These are phyloP conservation scores for Beauveria australis DNA, from an alignment of 2,329 filamentous ascomycete species.

Conservation along the genomic window DNA sequence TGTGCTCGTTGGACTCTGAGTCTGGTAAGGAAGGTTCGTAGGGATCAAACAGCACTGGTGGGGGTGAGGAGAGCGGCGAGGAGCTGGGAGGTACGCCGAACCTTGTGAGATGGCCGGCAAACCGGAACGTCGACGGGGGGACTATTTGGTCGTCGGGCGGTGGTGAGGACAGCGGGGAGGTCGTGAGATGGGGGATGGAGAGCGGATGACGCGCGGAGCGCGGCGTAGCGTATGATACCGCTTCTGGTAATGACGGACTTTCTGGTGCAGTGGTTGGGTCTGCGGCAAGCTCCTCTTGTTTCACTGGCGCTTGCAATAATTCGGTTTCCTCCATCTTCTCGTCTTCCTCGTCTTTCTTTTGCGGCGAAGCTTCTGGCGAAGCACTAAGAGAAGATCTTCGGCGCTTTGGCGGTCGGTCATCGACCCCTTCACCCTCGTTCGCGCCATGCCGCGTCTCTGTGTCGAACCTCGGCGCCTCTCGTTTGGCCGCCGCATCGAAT, in stretches of 20 bases:
- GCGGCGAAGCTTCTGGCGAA: slow-evolving; percentile 1
- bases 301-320: neutral
- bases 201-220: slow-evolving; percentile 11
- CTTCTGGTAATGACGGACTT: slow-evolving; percentile 6
- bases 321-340: neutral
- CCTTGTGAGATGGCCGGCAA: slow-evolving; percentile 16
- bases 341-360: neutral
- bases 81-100: slow-evolving; percentile 30
- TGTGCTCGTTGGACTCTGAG: slow-evolving; percentile 25
- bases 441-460: slow-evolving; percentile 16
- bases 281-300: neutral
- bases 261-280: neutral
- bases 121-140: slow-evolving; percentile 19
- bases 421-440: slow-evolving; percentile 13
- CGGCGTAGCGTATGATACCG: slow-evolving; percentile 11
- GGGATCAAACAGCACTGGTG: slow-evolving; percentile 43
- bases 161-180: slow-evolving; percentile 32
- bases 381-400: neutral
- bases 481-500: slow-evolving; percentile 45
- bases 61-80: slow-evolving; percentile 51
- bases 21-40: slow-evolving; percentile 32
- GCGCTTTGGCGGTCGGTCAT: slow-evolving; percentile 11
- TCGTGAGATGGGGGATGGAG: slow-evolving; percentile 17
- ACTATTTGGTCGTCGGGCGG: slow-evolving; percentile 24
- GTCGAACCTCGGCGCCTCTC: slow-evolving; percentile 22